Evolutionary conservation across 371 early-diverging fungal species (phyloP).

Genomic region (Mortierella sp.): DNA sequence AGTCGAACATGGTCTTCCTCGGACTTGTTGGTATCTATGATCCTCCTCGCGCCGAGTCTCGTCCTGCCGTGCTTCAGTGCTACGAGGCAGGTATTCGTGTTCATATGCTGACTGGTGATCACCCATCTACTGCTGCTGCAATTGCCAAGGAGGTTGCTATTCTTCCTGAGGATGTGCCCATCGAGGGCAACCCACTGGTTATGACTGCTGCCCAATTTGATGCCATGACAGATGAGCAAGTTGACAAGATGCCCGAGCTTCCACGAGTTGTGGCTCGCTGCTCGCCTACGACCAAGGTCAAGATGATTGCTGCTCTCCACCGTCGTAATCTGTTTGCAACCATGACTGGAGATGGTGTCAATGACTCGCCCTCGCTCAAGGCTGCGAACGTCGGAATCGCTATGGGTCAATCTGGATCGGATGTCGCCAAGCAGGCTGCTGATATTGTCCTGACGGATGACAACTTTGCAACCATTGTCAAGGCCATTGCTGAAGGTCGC

Average conservation of each 20-base stretch:
- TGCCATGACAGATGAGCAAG: constrained; percentile 78
- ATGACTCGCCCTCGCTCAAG: constrained; percentile 91
- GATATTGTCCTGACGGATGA: constrained; percentile 91
- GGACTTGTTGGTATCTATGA: constrained; percentile 95
- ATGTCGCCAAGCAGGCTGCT: constrained; percentile 92
- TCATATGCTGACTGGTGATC: constrained; percentile 96
- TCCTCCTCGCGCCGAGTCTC: constrained; percentile 85
- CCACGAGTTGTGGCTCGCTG: constrained; percentile 95
- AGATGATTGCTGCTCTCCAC: constrained; percentile 95
- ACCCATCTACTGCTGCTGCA: constrained; percentile 92
- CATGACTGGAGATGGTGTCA: constrained; percentile 93
- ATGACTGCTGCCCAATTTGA: constrained; percentile 92
- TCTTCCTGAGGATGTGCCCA: constrained; percentile 61
- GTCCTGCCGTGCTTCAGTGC: constrained; percentile 85
- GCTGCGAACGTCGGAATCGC: constrained; percentile 92
- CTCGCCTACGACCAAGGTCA: constrained; percentile 95
- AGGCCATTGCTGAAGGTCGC: constrained; percentile 85
- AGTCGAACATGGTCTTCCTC: constrained; percentile 84
- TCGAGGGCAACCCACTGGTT: constrained; percentile 63
- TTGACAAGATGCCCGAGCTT: constrained; percentile 81
- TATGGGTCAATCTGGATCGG: constrained; percentile 90
- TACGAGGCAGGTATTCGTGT: constrained; percentile 92
- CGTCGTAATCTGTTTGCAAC: constrained; percentile 70
- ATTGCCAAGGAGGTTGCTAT: constrained; percentile 94
- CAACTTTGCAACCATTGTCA: constrained; percentile 88